Evolutionary conservation across 306 rosid genomes (phyloP).

Genomic region (Quercus bicolor): DNA sequence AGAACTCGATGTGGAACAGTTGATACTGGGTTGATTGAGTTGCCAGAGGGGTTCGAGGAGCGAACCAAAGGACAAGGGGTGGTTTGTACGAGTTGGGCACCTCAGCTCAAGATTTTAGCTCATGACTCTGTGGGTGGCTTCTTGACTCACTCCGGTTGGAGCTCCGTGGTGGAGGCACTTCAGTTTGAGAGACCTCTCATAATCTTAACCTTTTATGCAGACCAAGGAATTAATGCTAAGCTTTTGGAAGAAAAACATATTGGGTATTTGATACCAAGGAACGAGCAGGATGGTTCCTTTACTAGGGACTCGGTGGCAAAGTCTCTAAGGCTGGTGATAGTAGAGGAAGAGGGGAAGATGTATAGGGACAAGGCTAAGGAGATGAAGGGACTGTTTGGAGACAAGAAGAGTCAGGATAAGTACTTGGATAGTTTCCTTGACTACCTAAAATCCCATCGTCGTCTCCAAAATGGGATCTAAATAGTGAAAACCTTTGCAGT

Average conservation of each 20-base stretch:
- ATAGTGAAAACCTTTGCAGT: too few relatives aligned
- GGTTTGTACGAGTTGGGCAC: constrained; percentile 54
- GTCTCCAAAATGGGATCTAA: not conserved
- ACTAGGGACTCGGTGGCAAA: constrained; percentile 19
- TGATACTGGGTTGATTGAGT: constrained; percentile 18
- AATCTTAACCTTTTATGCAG: constrained; percentile 8
- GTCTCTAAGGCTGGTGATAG: constrained; percentile 26
- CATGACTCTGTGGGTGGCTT: constrained; percentile 49
- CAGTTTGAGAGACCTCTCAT: constrained; percentile 6
- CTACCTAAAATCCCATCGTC: not conserved
- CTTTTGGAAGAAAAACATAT: constrained; percentile 24
- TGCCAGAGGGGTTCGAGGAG: constrained; percentile 53
- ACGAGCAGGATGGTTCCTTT: constrained; percentile 30
- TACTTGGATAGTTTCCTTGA: constrained; percentile 27
- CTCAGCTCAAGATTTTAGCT: constrained; percentile 48
- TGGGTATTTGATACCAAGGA: constrained; percentile 29
- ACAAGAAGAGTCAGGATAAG: constrained; percentile 4
- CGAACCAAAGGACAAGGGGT: constrained; percentile 35
- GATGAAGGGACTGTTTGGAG: constrained; percentile 11
- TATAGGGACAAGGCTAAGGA: constrained; percentile 31
- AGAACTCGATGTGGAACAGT: constrained; percentile 12
- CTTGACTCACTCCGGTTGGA: constrained; percentile 53
- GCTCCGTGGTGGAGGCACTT: constrained; percentile 39
- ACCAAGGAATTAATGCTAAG: constrained; percentile 28
- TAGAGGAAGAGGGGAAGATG: constrained; percentile 29